Conservation (phyloP, 2,329 filamentous ascomycete genomes). For the Talaromyces sp. region DNA sequence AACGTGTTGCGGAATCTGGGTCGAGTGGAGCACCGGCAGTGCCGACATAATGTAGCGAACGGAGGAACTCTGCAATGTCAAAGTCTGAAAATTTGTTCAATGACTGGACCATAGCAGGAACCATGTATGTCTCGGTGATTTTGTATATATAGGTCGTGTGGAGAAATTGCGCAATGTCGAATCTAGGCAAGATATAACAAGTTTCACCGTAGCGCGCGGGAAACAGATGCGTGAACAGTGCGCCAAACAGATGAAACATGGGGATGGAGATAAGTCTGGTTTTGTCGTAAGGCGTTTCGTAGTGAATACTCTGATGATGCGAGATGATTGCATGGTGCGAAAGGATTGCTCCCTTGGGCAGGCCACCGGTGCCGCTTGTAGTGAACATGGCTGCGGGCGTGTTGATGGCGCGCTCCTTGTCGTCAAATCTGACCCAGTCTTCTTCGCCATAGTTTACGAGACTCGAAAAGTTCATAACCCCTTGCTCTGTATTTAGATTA, state of each 20-base stretch:
- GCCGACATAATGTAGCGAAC: slow-evolving; percentile 40
- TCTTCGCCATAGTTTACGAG: slow-evolving; percentile 42
- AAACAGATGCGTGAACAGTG: slow-evolving; percentile 43
- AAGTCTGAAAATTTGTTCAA: slow-evolving; percentile 25
- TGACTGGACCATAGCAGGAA: slow-evolving; percentile 42
- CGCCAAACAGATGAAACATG: slow-evolving; percentile 51
- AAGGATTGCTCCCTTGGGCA: slow-evolving; percentile 56
- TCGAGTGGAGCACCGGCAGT: slow-evolving; percentile 49
- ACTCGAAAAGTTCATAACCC: slow-evolving; percentile 20
- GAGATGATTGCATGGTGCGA: slow-evolving; percentile 56
- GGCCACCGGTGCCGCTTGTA: slow-evolving; percentile 56
- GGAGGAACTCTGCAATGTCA: slow-evolving; percentile 26
- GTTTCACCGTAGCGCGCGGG: slow-evolving; percentile 42
- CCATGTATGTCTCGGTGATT: slow-evolving; percentile 46
- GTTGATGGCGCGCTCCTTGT: slow-evolving; percentile 36
- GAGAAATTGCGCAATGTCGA: slow-evolving; percentile 37
- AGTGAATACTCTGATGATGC: slow-evolving; percentile 41
- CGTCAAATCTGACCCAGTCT: slow-evolving; percentile 46
- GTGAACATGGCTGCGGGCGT: slow-evolving; percentile 50
- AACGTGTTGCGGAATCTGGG: slow-evolving; percentile 33
- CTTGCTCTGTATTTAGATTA: too few relatives aligned
- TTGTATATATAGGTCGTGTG: slow-evolving; percentile 34
- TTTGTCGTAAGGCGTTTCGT: slow-evolving; percentile 35
- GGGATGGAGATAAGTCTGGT: slow-evolving; percentile 46
- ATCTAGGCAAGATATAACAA: slow-evolving; percentile 46